These are phyloP conservation scores for Rauvolfia tetraphylla DNA, from an alignment of 257 asterid genomes.

Conservation along the genomic window DNA sequence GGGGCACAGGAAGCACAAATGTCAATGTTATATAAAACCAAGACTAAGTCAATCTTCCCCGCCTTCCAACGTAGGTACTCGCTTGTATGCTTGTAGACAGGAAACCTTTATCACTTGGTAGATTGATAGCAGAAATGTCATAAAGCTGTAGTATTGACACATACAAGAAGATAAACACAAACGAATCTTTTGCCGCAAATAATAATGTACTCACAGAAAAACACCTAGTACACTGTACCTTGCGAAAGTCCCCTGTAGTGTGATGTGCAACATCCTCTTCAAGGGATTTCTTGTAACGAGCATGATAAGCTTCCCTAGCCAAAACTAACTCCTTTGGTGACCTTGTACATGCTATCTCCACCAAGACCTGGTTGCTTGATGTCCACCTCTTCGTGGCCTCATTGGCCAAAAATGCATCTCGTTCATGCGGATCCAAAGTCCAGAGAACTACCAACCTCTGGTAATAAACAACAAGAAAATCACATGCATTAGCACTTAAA, in stretches of 20 bases:
- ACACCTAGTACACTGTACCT: slow-evolving; percentile 32
- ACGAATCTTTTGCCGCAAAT: neutral
- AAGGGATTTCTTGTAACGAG: slow-evolving; percentile 69
- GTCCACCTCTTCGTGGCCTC: slow-evolving; percentile 79
- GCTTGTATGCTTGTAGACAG: neutral
- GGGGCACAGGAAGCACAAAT: neutral
- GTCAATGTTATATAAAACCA: neutral
- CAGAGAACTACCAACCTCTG: slow-evolving; percentile 66
- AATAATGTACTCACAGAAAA: neutral
- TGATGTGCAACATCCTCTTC: slow-evolving; percentile 91
- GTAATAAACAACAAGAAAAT: neutral
- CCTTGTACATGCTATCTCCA: slow-evolving; percentile 87
- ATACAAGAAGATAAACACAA: neutral
- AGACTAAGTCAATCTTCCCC: neutral
- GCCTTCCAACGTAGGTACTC: neutral
- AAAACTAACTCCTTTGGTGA: slow-evolving; percentile 63
- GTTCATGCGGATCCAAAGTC: slow-evolving; percentile 70
- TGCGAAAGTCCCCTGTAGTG: slow-evolving; percentile 76
- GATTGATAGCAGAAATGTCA: neutral
- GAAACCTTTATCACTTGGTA: neutral
- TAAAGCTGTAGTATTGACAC: neutral
- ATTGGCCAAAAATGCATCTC: slow-evolving; percentile 76
- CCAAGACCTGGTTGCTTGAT: slow-evolving; percentile 61
- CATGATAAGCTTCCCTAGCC: slow-evolving; percentile 82
- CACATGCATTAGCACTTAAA: slow-evolving; percentile 7